phyloP scores from a whole-genome alignment of 176 grass and related monocot species.

The Sorghum bicolor region DNA sequence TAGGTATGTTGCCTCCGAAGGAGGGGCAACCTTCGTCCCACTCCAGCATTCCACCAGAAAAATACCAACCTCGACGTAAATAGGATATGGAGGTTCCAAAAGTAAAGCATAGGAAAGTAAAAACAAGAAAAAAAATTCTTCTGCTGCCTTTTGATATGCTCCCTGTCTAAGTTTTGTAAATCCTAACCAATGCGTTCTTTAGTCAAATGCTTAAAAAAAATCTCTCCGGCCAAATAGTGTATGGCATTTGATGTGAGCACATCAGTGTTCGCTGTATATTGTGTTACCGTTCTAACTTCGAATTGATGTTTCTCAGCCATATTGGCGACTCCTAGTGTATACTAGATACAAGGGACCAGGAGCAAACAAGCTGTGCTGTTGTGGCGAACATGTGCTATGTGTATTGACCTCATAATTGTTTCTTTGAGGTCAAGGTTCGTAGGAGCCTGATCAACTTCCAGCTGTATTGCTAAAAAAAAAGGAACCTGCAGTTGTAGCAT shows the following conservation, averaged over 20 bases:
- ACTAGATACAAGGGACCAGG: background rate
- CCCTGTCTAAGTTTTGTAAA: constrained; percentile 43
- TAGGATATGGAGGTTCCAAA: constrained; percentile 63
- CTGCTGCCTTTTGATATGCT: constrained; percentile 39
- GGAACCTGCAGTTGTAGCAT: background rate
- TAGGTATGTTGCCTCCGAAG: constrained; percentile 78
- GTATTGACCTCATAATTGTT: background rate
- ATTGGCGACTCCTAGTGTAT: background rate
- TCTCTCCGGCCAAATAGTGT: constrained; percentile 9
- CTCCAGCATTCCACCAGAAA: constrained; percentile 74
- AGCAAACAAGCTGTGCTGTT: background rate
- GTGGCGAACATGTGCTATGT: background rate
- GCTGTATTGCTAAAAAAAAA: too few relatives aligned
- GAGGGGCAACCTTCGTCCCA: constrained; percentile 78
- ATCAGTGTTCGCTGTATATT: constrained; percentile 19
- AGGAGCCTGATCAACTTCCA: background rate
- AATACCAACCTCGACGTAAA: constrained; percentile 75
- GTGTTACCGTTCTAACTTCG: background rate
- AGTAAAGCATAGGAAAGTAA: constrained; percentile 51
- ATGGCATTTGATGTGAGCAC: constrained; percentile 22
- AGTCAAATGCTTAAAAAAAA: constrained; percentile 27
- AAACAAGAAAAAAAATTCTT: constrained; percentile 35
- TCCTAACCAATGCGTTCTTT: constrained; percentile 48
- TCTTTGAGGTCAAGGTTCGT: background rate
- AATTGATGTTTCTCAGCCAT: background rate